These are phyloP conservation scores for Holtermanniella nyarrowii DNA, from an alignment of 768 basidiomycete genomes.

Conservation along the genomic window DNA sequence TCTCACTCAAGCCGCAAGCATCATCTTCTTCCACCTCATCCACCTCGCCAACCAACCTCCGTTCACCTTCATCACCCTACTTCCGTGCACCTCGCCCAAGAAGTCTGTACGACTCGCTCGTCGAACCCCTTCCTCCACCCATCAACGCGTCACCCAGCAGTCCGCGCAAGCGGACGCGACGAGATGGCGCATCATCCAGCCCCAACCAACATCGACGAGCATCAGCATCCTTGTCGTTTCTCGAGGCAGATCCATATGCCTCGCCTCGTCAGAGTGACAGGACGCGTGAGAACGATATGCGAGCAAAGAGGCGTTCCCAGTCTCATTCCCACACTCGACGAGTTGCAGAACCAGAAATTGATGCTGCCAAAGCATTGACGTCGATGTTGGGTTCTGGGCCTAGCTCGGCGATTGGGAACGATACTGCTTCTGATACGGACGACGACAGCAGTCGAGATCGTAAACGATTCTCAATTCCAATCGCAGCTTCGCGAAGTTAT, in stretches of 20 bases:
- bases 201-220: constrained; percentile 11
- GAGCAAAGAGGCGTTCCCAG: constrained; percentile 21
- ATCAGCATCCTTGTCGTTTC: constrained; percentile 7
- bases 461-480: background rate
- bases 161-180: constrained; percentile 23
- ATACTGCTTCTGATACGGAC: background rate
- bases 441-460: background rate
- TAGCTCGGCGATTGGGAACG: background rate
- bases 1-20: constrained; percentile 11
- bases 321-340: constrained; percentile 21
- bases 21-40: constrained; percentile 10
- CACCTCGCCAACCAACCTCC: constrained; percentile 17
- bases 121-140: constrained; percentile 34
- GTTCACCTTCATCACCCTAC: too few relatives aligned
- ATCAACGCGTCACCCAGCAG: constrained; percentile 13
- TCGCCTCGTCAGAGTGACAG: too few relatives aligned
- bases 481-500: background rate
- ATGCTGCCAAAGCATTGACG: constrained; percentile 35
- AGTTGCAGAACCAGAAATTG: constrained; percentile 26
- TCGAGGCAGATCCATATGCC: background rate
- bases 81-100: background rate
- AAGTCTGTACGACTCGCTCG: background rate
- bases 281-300: too few relatives aligned
- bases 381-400: constrained; percentile 25
- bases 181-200: constrained; percentile 4